phyloP scores from a whole-genome alignment of 2,329 filamentous ascomycete genomes.

The Hypomyces perniciosus region DNA sequence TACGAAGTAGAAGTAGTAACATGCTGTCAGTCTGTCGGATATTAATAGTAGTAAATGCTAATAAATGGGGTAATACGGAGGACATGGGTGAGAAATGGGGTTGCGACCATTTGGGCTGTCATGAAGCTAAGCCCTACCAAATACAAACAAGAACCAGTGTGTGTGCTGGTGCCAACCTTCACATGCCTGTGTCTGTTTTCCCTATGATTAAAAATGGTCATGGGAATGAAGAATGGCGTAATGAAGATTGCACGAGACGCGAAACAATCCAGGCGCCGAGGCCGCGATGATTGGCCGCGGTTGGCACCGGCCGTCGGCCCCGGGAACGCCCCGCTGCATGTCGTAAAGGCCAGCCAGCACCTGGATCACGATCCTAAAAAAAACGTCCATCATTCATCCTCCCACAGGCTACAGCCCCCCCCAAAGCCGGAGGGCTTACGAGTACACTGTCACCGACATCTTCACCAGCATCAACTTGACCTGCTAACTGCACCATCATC shows the following conservation, averaged over 20 bases:
- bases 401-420: background rate
- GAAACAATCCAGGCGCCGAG: background rate
- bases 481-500: background rate
- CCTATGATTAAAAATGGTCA: background rate
- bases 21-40: background rate
- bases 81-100: background rate
- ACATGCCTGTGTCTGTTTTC: too few relatives aligned
- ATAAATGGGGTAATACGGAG: too few relatives aligned
- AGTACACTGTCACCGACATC: background rate
- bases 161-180: background rate
- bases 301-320: constrained; percentile 5
- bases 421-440: background rate
- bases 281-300: constrained; percentile 8
- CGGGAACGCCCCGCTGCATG: constrained; percentile 9
- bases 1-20: too few relatives aligned
- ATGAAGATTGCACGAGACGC: background rate
- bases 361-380: background rate
- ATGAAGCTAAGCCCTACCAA: background rate
- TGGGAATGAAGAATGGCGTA: background rate
- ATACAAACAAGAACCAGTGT: too few relatives aligned
- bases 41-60: background rate
- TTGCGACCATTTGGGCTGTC: background rate
- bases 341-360: constrained; percentile 1
- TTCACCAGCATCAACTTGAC: constrained; percentile 4
- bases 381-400: background rate